Conservation (phyloP, 805 yeast species). For the Ogataea neopini region DNA sequence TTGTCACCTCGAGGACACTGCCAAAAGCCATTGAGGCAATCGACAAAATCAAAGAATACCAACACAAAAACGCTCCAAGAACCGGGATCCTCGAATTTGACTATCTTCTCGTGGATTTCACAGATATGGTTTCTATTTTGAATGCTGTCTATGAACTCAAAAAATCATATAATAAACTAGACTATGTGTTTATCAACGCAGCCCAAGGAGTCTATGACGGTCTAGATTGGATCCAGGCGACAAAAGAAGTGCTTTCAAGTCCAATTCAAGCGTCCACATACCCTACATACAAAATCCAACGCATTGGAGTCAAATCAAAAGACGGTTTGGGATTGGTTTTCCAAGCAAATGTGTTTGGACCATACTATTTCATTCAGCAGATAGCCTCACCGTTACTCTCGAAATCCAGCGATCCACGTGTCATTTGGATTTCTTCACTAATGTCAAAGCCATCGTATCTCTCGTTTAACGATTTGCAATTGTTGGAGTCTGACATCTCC, state of each 20-base stretch:
- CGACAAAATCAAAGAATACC: constrained; percentile 49
- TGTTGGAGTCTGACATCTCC: constrained; percentile 61
- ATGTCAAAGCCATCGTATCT: constrained; percentile 78
- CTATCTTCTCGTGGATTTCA: constrained; percentile 84
- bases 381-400: constrained; percentile 53
- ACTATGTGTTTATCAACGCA: constrained; percentile 83
- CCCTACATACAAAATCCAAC: constrained; percentile 84
- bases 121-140: constrained; percentile 82
- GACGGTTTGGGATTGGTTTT: constrained; percentile 88
- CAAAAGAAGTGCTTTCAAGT: constrained; percentile 58
- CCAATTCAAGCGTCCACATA: constrained; percentile 85
- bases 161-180: constrained; percentile 64
- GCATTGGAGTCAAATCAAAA: constrained; percentile 67
- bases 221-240: constrained; percentile 81
- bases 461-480: constrained; percentile 73
- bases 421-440: constrained; percentile 84
- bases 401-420: constrained; percentile 48
- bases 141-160: constrained; percentile 71
- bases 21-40: constrained; percentile 82
- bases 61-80: constrained; percentile 39
- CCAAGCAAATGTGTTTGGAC: constrained; percentile 96
- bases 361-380: constrained; percentile 78
- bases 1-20: constrained; percentile 87
- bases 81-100: constrained; percentile 75
- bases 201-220: constrained; percentile 89